Evolutionary conservation across 495 filamentous ascomycete species (phyloP), one percentile per base, ranked within the genome.

Genomic region (Daldinia loculata): DNA sequence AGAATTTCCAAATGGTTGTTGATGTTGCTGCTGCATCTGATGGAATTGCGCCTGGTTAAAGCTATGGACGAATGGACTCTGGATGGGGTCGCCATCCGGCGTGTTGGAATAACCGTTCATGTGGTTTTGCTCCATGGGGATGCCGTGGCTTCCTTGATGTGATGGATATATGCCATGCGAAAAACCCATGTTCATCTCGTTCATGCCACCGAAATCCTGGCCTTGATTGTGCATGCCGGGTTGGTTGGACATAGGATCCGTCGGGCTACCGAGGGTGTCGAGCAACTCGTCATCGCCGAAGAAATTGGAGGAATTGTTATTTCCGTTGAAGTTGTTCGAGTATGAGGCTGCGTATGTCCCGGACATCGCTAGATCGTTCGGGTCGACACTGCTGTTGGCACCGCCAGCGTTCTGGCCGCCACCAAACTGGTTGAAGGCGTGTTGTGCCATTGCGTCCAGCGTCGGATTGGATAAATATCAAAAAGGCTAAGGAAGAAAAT

Each of bases 81-180:
- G 90, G 66, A 96, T 94, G 4, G 93, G 93, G 51, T 91, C 89
- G 24, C 92, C 92, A 52, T 97, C 94, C 7, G 93, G 94, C 3
- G 93, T 97, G 71, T 90, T 90, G 29, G 94, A 97, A 78, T 89
- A 97, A 34, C 92, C 89, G 30, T 89, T 91, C 75, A 91, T 87
- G 32, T 89, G 86, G 24, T 76, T 74, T 53, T 86, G 83, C n/a
- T 84, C 82, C 58, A 85, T 80, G 4, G 74, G 80, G 61, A 85
- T 30, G 11, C 69, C 74, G 12, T 72, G 67, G 56, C 71, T 75
- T 38, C 81, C 78, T 48, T 82, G 82, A 36, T 84, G 81, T 14
- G 70, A 71, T 3, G 77, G 66, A 70, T 85, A 87, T n/a, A 84
- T 80, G 52, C 77, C 80, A 39, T 84, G 81, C 50, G 80, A 70